Evolutionary conservation across 108 stramenopile species (phyloP), one percentile per base, ranked within the genome.

Genomic region (Cyclotella kingstonii): DNA sequence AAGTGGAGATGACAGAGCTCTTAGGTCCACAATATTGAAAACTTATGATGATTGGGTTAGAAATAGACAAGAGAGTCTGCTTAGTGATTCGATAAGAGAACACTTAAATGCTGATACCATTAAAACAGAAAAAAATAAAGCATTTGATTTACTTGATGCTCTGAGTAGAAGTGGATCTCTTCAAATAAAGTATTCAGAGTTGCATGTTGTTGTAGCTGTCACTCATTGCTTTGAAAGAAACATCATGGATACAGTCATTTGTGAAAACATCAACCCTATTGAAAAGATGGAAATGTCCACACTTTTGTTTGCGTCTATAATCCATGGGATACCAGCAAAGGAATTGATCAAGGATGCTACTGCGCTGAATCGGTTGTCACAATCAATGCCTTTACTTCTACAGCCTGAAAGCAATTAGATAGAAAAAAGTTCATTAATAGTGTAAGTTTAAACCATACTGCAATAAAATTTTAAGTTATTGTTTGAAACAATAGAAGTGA

Each of bases 211-310:
- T 10, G 63, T 95, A 23, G 85, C 82, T n/a, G 58, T 84, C 11
- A 86, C 91, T 3, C 90, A 95, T 60, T 82, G 83, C 56, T 95
- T 95, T 56, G 89, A 89, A 48, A 72, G 84, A 10, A 60, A 72
- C 55, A 56, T 92, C 25, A 87, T 91, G 67, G 81, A 66, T 22
- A 87, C 91, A 26, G 66, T 95, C 22, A 66, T 95, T 41, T 50
- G 84, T 38, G 83, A 89, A 40, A 91, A 93, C 54, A 62, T 90
- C 47, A 91, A 95, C 50, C 94, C 94, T 1, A 95, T 95, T 29
- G 83, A 86, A 55, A 84, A 86, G 60, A 62, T 91, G 34, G 90
- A 91, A 73, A 53, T 63, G 30, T 88, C 90, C 5, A 58, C 70
- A 5, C 64, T 92, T 53, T 55, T 95, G 35, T 40, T 89, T 31